Evolutionary conservation across 208 protist genomes (phyloP), one percentile per base, ranked within the genome.

Genomic region (Leishmania mexicana): DNA sequence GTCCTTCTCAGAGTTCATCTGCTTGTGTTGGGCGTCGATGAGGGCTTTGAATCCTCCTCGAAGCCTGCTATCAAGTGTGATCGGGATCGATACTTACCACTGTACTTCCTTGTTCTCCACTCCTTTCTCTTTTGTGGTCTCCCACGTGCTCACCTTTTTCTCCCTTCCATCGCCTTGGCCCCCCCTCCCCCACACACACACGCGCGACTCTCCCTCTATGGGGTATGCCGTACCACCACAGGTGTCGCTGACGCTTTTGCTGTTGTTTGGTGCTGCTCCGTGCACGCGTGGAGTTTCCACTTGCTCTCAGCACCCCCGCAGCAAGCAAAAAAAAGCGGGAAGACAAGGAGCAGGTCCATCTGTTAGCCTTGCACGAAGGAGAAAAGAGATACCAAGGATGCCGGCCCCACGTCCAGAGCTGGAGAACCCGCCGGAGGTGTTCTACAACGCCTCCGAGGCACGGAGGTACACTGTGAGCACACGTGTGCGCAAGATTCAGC

Each of bases 401-500:
- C 91, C 93, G 0, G 83, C 90, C 1, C 81, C 87, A 35, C 90
- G 98, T 24, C 98, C 98, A 40, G 98, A 99, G 83, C 88, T 97
- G 80, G 90, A 95, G 77, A 97, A 95, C 57, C 98, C 98, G 45
- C 95, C 98, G 10, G 97, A 99, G 90, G 86, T 99, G 70, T 99
- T 97, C 87, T 99, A 99, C 90, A 98, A 99, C 86, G 93, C 93
- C 53, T 83, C 87, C 5, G 98, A 99, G 86, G 99, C 99, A 15
- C 77, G 78, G 5, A 98, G 98, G 76, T 99, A 99, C 89, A 92
- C 93, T 10, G 85, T 93, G 15, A 99, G 98, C 88, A 97, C 95
- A 17, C 97, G 99, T 73, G 98, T 99, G 80, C 98, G 97, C 3
- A 88, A 97, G 47, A 98, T 99, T 79, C 99, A 99, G 90, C 95